Evolutionary conservation across 1,284 basidiomycete genomes (phyloP).

Genomic region (Ustilago tritici): DNA sequence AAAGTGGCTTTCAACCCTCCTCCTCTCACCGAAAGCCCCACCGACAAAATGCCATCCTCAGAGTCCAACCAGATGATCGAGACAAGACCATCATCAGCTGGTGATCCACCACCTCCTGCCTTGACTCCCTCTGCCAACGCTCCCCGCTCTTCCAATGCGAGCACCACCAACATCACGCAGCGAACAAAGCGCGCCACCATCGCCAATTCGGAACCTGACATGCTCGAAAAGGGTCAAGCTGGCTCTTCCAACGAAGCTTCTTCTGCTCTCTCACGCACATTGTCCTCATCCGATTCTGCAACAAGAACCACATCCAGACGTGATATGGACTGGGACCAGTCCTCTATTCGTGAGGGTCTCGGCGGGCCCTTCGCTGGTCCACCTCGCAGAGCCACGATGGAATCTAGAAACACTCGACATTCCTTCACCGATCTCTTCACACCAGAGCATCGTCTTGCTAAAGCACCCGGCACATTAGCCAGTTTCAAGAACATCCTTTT

Average conservation of each 20-base stretch:
- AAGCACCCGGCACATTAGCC: conserved; percentile 37
- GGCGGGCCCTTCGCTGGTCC: conserved; percentile 52
- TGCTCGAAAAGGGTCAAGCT: conserved; percentile 48
- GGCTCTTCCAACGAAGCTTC: conserved; percentile 30
- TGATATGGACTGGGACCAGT: conserved; percentile 34
- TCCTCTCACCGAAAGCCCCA: conserved; percentile 11
- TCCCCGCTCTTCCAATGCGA: background rate
- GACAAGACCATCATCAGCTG: background rate
- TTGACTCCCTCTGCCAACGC: conserved; percentile 2
- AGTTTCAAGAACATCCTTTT: conserved; percentile 55
- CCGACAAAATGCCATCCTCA: conserved; percentile 20
- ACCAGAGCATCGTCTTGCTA: conserved; percentile 51
- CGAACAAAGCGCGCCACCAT: conserved; percentile 50
- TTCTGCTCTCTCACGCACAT: conserved; percentile 26
- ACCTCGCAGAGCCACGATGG: conserved; percentile 49
- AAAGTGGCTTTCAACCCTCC: conserved; percentile 22
- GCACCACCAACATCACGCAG: conserved; percentile 33
- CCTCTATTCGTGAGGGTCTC: conserved; percentile 36
- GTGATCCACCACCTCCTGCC: conserved; percentile 7
- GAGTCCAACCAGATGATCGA: conserved; percentile 1
- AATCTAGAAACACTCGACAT: conserved; percentile 35
- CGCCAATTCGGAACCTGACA: conserved; percentile 36
- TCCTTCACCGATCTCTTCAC: conserved; percentile 58
- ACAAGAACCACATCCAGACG: conserved; percentile 19
- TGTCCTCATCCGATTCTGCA: conserved; percentile 23